These are phyloP conservation scores for Psilocybe azurescens DNA, from an alignment of 768 basidiomycete species.

Conservation along the genomic window DNA sequence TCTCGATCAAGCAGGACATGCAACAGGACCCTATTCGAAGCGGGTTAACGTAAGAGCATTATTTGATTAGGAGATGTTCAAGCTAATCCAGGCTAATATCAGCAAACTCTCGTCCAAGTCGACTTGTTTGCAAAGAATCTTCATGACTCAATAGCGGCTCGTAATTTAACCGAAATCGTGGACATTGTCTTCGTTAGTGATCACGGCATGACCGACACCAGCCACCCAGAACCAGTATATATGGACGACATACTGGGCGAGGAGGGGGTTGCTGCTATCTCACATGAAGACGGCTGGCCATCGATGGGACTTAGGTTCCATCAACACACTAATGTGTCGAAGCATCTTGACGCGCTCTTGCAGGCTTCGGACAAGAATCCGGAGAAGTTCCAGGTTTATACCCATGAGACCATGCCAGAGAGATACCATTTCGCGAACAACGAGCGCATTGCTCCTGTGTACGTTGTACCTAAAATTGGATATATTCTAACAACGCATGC, in stretches of 20 bases:
- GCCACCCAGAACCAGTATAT: conserved; percentile 73
- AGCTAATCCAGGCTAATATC: conserved; percentile 6
- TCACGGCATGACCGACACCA: conserved; percentile 94
- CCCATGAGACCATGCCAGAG: conserved; percentile 80
- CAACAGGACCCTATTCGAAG: conserved; percentile 68
- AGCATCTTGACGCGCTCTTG: conserved; percentile 59
- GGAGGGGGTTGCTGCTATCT: conserved; percentile 62
- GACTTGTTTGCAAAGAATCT: conserved; percentile 79
- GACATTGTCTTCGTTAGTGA: conserved; percentile 92
- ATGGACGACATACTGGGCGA: conserved; percentile 82
- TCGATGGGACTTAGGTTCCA: conserved; percentile 84
- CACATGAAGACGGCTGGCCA: conserved; percentile 90
- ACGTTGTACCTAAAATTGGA: conserved; percentile 81
- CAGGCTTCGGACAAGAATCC: conserved; percentile 55
- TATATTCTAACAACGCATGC: conserved; percentile 76
- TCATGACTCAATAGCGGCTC: conserved; percentile 61
- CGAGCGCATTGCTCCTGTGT: conserved; percentile 87
- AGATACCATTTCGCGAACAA: conserved; percentile 77
- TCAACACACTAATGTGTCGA: conserved; percentile 56
- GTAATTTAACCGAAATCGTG: conserved; percentile 83
- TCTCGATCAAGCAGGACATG: conserved; percentile 85
- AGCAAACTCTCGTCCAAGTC: conserved; percentile 70
- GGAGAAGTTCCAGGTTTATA: conserved; percentile 81
- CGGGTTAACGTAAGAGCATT: conserved; percentile 67
- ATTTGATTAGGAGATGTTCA: neutral